Conservation (phyloP, 2,329 filamentous ascomycete species). For the Alternaria sp. region DNA sequence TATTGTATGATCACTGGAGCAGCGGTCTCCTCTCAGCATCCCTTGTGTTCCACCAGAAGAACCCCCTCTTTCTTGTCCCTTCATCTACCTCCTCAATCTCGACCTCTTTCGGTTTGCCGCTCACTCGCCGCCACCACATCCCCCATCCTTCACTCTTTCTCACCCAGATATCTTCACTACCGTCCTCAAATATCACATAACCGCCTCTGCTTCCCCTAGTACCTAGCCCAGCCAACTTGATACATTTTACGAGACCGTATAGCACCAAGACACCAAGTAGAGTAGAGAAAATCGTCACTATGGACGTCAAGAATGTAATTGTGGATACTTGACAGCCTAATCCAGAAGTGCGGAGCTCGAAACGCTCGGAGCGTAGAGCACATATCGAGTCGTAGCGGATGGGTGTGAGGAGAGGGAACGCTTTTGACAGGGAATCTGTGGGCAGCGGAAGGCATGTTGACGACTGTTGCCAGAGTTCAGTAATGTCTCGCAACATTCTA, state of each 20-base stretch:
- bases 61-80: conserved; percentile 34
- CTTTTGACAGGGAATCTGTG: conserved; percentile 44
- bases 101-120: conserved; percentile 30
- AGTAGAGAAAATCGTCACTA: conserved; percentile 55
- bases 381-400: conserved; percentile 47
- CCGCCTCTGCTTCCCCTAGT: conserved; percentile 35
- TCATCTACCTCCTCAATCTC: conserved; percentile 39
- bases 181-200: conserved; percentile 39
- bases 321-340: conserved; percentile 58
- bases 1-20: conserved; percentile 9
- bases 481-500: neutral
- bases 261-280: conserved; percentile 50
- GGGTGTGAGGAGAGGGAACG: conserved; percentile 52
- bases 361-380: conserved; percentile 52
- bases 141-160: conserved; percentile 40
- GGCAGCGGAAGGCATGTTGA: conserved; percentile 55
- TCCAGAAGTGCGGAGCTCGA: conserved; percentile 55
- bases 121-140: conserved; percentile 38
- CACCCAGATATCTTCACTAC: conserved; percentile 41
- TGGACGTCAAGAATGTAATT: conserved; percentile 54
- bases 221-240: conserved; percentile 21
- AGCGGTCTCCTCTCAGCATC: conserved; percentile 33
- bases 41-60: conserved; percentile 30
- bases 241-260: conserved; percentile 35
- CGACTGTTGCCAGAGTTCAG: conserved; percentile 36